A percentile compares a stretch with the other conserved stretches of the same genome.
phyloP scores from a whole-genome alignment of 495 filamentous ascomycete genomes.

The Monascus purpureus region DNA sequence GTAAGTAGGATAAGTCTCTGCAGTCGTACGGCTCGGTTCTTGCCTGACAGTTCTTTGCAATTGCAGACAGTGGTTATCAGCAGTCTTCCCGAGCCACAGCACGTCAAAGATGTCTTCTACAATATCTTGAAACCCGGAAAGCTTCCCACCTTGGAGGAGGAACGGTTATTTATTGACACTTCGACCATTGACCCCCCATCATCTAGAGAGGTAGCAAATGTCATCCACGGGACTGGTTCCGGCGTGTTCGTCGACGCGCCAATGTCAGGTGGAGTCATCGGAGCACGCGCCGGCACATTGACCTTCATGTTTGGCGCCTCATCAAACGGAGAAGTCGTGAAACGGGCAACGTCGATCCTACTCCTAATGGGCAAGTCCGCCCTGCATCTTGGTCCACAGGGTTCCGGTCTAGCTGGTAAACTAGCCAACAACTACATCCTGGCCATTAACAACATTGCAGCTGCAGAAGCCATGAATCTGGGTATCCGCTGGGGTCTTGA shows the following conservation, averaged over 20 bases:
- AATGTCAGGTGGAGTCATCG: conserved; percentile 79
- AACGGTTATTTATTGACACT: conserved; percentile 63
- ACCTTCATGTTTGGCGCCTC: conserved; percentile 80
- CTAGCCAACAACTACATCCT: conserved; percentile 90
- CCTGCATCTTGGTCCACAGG: conserved; percentile 68
- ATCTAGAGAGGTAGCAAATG: conserved; percentile 50
- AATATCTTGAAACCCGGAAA: conserved; percentile 40
- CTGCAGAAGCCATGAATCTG: conserved; percentile 85
- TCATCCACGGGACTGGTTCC: conserved; percentile 39
- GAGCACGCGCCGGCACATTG: conserved; percentile 57
- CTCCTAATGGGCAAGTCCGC: conserved; percentile 69
- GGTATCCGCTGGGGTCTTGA: conserved; percentile 76
- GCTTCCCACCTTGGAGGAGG: conserved; percentile 25
- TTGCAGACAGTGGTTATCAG: conserved; percentile 61
- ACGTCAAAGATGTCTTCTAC: conserved; percentile 61
- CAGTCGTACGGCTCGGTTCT: not conserved
- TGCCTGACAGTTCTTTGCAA: conserved; percentile 2
- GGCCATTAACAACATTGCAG: conserved; percentile 84
- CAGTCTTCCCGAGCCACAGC: conserved; percentile 65
- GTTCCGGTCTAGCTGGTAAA: conserved; percentile 70
- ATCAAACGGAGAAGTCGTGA: conserved; percentile 33
- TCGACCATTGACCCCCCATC: conserved; percentile 79
- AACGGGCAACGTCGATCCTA: conserved; percentile 47
- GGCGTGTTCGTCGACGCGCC: conserved; percentile 66
- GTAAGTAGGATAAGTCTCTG: conserved; percentile 38